Conservation (phyloP, 1,284 basidiomycete species). For the Naganishia sp. region DNA sequence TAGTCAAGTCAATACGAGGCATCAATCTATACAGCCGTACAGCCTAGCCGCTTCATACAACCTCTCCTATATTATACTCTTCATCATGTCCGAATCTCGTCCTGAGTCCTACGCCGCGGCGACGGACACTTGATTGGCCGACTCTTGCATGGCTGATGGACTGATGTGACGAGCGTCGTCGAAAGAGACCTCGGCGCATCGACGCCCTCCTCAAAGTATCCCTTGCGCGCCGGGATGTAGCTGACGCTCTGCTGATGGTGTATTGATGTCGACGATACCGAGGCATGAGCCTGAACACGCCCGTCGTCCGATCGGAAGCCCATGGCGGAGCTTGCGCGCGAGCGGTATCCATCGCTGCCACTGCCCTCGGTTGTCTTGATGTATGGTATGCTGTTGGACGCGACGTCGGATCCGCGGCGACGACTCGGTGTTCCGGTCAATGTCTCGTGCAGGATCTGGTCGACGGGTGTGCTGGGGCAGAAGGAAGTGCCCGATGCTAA, state of each 20-base stretch:
- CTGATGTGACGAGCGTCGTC: background rate
- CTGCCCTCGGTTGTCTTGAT: conserved; percentile 11
- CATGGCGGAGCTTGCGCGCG: conserved; percentile 21
- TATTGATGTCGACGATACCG: conserved; percentile 8
- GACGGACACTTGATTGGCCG: conserved; percentile 24
- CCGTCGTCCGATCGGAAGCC: conserved; percentile 25
- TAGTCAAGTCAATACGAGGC: too few relatives aligned
- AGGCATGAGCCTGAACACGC: background rate
- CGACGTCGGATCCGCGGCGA: conserved; percentile 14
- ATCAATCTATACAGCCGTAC: too few relatives aligned
- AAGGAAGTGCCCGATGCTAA: conserved; percentile 11
- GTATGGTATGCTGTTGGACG: background rate
- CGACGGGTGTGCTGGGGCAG: conserved; percentile 15
- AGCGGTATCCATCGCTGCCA: conserved; percentile 21
- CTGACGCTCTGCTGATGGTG: background rate
- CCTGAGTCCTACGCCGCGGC: conserved; percentile 2
- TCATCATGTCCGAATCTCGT: conserved; percentile 18
- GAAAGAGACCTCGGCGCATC: too few relatives aligned
- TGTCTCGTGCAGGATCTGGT: conserved; percentile 28
- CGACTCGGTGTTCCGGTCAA: conserved; percentile 18
- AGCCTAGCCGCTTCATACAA: too few relatives aligned
- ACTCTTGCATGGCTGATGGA: conserved; percentile 10
- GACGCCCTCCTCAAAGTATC: too few relatives aligned
- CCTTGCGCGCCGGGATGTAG: too few relatives aligned
- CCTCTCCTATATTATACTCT: background rate